Percentiles rank a stretch among this genome's conserved stretches.
Evolutionary conservation across 371 early-diverging fungal genomes (phyloP).

Genomic region (Vittaforma corneae): DNA sequence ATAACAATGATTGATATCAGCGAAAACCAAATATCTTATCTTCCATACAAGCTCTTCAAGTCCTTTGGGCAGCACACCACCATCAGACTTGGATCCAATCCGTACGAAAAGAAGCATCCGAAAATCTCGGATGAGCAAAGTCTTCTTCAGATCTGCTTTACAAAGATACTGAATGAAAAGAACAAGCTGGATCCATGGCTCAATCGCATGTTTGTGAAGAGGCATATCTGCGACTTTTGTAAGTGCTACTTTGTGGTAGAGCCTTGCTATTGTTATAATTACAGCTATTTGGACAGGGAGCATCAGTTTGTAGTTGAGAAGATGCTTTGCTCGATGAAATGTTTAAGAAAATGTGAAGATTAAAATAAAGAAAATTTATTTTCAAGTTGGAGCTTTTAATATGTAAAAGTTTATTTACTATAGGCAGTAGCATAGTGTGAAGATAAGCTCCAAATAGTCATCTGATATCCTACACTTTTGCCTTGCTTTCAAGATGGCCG

Average conservation of each 20-base stretch:
- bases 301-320: constrained; percentile 43
- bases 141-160: constrained; percentile 48
- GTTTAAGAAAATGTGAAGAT: constrained; percentile 23
- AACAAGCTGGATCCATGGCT: constrained; percentile 35
- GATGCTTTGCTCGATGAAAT: constrained; percentile 24
- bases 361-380: constrained; percentile 4
- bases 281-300: constrained; percentile 35
- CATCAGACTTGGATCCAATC: constrained; percentile 47
- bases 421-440: no score
- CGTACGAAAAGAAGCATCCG: constrained; percentile 35
- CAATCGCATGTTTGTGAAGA: constrained; percentile 23
- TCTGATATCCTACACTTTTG: no score
- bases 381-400: no score
- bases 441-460: no score
- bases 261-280: constrained; percentile 35
- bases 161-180: constrained; percentile 31
- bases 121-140: constrained; percentile 20
- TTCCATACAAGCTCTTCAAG: constrained; percentile 57
- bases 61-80: constrained; percentile 43
- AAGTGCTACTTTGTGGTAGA: constrained; percentile 41
- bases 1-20: constrained; percentile 52
- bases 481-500: no score
- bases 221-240: constrained; percentile 53
- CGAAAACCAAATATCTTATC: constrained; percentile 33
- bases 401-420: no score